Conservation (phyloP, 208 protist genomes). For the Leishmania gerbilli region DNA sequence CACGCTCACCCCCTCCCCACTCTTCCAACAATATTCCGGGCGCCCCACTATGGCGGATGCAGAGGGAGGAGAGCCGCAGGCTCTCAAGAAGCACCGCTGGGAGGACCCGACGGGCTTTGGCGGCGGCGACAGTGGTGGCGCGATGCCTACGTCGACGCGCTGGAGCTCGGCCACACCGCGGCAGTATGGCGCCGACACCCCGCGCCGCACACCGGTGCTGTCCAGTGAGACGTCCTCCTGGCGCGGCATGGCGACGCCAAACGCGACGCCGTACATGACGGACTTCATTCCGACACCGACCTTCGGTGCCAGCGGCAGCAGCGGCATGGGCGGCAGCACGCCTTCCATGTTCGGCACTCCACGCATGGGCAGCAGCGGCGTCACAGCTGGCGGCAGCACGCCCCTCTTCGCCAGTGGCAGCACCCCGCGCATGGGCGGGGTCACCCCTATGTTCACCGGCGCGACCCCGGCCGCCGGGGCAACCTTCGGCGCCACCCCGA, state of each 20-base stretch:
- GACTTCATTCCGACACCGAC: conserved; percentile 61
- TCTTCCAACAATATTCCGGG: conserved; percentile 5
- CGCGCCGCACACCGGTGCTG: conserved; percentile 40
- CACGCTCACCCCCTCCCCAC: neutral
- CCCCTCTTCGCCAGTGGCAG: conserved; percentile 30
- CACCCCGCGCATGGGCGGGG: conserved; percentile 30
- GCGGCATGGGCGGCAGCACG: conserved; percentile 32
- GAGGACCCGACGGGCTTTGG: conserved; percentile 38
- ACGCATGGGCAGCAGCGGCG: conserved; percentile 15
- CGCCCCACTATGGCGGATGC: neutral
- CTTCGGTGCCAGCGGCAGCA: conserved; percentile 25
- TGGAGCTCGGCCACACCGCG: conserved; percentile 81
- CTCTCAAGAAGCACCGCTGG: conserved; percentile 70
- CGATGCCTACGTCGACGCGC: conserved; percentile 49
- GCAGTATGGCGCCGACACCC: conserved; percentile 70
- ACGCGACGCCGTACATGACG: conserved; percentile 48
- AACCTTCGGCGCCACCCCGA: conserved; percentile 76
- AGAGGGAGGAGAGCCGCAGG: conserved; percentile 26
- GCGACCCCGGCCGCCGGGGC: conserved; percentile 45
- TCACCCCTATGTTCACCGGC: conserved; percentile 57
- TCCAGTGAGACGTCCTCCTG: conserved; percentile 56
- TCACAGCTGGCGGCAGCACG: conserved; percentile 20
- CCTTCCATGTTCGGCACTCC: conserved; percentile 38
- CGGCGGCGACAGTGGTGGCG: conserved; percentile 7
- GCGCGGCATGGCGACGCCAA: conserved; percentile 75